A percentile compares a stretch with the other conserved stretches of the same genome.
These are phyloP conservation scores for Acanthochlamys bracteata DNA, from an alignment of 106 monocot genomes.

Conservation along the genomic window DNA sequence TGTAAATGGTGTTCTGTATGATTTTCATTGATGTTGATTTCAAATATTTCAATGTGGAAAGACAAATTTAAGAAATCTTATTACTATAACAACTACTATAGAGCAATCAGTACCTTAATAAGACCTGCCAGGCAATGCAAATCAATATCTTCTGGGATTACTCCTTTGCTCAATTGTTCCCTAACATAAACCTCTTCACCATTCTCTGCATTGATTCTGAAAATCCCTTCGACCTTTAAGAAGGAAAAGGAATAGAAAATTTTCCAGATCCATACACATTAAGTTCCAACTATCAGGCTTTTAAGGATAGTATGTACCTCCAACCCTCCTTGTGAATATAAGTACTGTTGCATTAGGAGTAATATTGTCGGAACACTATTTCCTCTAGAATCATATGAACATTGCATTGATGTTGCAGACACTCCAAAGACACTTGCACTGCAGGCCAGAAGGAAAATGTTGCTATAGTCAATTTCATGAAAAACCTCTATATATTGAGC, in stretches of 20 bases:
- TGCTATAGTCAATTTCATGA: background rate
- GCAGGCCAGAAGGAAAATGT: conserved; percentile 1
- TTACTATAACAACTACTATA: background rate
- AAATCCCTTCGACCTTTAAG: conserved; percentile 41
- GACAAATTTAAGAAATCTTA: background rate
- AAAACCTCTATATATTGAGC: background rate
- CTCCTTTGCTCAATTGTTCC: conserved; percentile 32
- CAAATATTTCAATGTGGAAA: background rate
- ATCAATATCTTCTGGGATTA: conserved; percentile 33
- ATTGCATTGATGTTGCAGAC: conserved; percentile 53
- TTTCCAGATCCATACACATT: no score
- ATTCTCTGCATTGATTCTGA: conserved; percentile 47
- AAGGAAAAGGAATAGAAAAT: background rate
- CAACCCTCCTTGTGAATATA: conserved; percentile 39
- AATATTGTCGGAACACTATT: conserved; percentile 54
- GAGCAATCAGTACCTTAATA: conserved; percentile 28
- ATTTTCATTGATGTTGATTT: no score
- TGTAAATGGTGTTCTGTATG: no score
- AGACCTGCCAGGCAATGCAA: conserved; percentile 42
- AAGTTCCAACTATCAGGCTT: background rate
- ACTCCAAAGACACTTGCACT: conserved; percentile 56
- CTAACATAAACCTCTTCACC: conserved; percentile 30
- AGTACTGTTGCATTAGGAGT: conserved; percentile 41
- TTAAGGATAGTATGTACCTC: conserved; percentile 19
- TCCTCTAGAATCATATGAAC: conserved; percentile 44